These are phyloP conservation scores for Mucuna pruriens DNA, from an alignment of 306 rosid species.

Conservation along the genomic window DNA sequence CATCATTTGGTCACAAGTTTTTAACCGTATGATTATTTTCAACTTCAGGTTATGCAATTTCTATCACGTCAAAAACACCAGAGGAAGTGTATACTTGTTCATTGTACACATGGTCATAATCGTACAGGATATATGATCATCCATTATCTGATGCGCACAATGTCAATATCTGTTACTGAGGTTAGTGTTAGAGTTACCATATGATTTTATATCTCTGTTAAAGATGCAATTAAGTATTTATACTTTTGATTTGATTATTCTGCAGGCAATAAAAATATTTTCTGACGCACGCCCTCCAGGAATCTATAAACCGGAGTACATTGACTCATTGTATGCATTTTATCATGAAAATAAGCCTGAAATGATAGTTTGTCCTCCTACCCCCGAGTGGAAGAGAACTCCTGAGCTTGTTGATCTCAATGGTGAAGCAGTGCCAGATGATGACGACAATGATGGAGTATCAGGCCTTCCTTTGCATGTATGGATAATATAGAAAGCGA, in stretches of 20 bases:
- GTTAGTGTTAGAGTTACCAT: conserved; percentile 47
- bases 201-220: conserved; percentile 27
- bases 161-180: conserved; percentile 74
- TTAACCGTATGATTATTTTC: conserved; percentile 33
- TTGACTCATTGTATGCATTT: conserved; percentile 80
- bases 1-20: not conserved
- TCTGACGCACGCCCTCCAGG: conserved; percentile 97
- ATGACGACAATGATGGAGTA: conserved; percentile 75
- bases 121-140: conserved; percentile 97
- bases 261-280: conserved; percentile 83
- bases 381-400: conserved; percentile 97
- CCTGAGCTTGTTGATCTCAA: conserved; percentile 87
- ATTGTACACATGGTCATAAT: conserved; percentile 98
- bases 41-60: conserved; percentile 77
- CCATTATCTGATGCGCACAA: conserved; percentile 86
- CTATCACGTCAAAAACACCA: conserved; percentile 82
- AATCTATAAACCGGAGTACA: conserved; percentile 92
- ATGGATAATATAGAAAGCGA: conserved; percentile 50
- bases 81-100: conserved; percentile 90
- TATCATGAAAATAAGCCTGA: conserved; percentile 92
- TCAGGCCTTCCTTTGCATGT: conserved; percentile 68
- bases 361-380: conserved; percentile 73
- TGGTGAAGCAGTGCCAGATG: conserved; percentile 89
- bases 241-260: conserved; percentile 36
- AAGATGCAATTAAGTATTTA: conserved; percentile 18